Evolutionary conservation across 2,329 filamentous ascomycete species (phyloP).

Genomic region (Geosmithia flava): DNA sequence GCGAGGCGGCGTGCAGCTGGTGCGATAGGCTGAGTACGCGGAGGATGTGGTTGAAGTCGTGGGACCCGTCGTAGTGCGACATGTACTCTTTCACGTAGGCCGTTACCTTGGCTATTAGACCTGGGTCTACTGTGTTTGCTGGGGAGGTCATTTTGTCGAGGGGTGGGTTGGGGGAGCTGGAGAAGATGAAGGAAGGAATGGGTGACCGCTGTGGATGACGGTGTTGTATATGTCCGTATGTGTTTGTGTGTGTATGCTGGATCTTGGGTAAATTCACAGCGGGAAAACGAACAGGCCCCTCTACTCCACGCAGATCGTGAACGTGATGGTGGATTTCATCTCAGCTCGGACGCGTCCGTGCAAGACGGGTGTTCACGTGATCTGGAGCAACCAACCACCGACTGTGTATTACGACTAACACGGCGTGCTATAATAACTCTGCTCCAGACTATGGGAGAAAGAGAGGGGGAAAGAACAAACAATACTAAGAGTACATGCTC

Average conservation of each 20-base stretch:
- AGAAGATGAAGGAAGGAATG: not conserved
- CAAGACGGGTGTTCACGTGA: constrained; percentile 2
- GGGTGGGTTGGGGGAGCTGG: not conserved
- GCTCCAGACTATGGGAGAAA: too few relatives aligned
- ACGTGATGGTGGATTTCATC: not conserved
- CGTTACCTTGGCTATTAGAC: constrained; percentile 43
- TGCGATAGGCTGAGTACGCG: constrained; percentile 67
- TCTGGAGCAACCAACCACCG: not conserved
- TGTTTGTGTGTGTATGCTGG: not conserved
- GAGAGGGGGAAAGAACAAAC: too few relatives aligned
- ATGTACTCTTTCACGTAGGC: constrained; percentile 60
- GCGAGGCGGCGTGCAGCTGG: constrained; percentile 37
- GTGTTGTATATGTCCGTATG: too few relatives aligned
- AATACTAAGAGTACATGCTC: too few relatives aligned
- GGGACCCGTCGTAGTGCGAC: constrained; percentile 69
- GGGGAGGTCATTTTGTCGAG: constrained; percentile 9
- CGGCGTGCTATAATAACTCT: too few relatives aligned
- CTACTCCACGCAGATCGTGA: not conserved
- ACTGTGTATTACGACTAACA: too few relatives aligned
- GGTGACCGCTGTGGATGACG: not conserved
- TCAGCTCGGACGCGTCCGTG: not conserved
- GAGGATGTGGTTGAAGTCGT: constrained; percentile 76
- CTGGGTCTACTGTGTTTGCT: constrained; percentile 17
- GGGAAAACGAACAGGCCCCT: not conserved
- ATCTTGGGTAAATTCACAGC: not conserved